Percentiles rank a stretch among this genome's conserved stretches.
phyloP scores from a whole-genome alignment of 1,139 yeast genomes.

The Meyerozyma carpophila region DNA sequence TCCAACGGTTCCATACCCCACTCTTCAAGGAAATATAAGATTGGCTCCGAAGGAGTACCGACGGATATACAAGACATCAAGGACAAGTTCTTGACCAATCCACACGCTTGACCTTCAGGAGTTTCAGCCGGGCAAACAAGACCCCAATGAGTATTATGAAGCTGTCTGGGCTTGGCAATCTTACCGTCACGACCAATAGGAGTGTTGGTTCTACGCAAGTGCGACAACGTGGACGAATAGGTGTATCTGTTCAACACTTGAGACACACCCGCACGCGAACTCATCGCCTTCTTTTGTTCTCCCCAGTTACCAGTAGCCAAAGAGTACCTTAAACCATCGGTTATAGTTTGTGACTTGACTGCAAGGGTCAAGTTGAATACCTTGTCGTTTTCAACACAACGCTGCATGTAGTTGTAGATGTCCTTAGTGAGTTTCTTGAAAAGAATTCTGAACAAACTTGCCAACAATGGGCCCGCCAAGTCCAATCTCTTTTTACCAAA shows the following conservation, averaged over 20 bases:
- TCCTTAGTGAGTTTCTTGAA: slow-evolving; percentile 93
- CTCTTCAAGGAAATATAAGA: slow-evolving; percentile 87
- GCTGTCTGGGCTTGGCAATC: slow-evolving; percentile 96
- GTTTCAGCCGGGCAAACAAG: slow-evolving; percentile 99
- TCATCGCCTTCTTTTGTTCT: slow-evolving; percentile 99
- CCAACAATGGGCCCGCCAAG: slow-evolving; percentile 95
- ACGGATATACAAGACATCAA: slow-evolving; percentile 97
- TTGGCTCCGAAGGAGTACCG: slow-evolving; percentile 96
- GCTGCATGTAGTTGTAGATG: slow-evolving; percentile 96
- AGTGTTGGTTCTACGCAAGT: slow-evolving; percentile 96
- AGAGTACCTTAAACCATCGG: slow-evolving; percentile 95
- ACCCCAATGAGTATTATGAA: slow-evolving; percentile 99
- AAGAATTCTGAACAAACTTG: slow-evolving; percentile 88
- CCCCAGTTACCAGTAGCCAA: slow-evolving; percentile 99
- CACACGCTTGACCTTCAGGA: slow-evolving; percentile 99
- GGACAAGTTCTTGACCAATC: slow-evolving; percentile 91
- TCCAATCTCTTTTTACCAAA: slow-evolving; percentile 98
- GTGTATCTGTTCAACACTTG: slow-evolving; percentile 98
- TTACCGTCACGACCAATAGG: slow-evolving; percentile 99
- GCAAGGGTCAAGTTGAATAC: slow-evolving; percentile 95
- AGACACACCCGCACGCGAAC: slow-evolving; percentile 98
- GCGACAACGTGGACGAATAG: slow-evolving; percentile 93
- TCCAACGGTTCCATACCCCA: slow-evolving; percentile 99
- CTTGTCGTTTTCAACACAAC: slow-evolving; percentile 96
- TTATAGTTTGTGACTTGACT: slow-evolving; percentile 93